Evolutionary conservation across 1,139 yeast species (phyloP).

Genomic region (Sporopachydermia cereana): DNA sequence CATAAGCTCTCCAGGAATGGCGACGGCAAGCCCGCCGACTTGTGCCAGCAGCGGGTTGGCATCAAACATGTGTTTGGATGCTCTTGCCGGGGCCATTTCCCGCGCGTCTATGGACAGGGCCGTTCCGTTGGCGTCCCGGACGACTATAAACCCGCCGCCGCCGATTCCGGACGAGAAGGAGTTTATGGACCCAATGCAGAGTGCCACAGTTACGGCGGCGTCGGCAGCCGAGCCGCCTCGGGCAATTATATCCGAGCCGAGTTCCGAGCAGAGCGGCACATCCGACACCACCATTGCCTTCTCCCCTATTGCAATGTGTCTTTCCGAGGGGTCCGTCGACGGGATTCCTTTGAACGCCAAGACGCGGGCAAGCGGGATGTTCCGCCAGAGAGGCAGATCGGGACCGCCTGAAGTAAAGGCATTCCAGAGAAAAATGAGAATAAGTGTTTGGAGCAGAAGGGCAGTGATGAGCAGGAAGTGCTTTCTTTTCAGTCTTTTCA

Average conservation of each 20-base stretch:
- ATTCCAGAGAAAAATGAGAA: no score
- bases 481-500: no score
- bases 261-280: conserved; percentile 53
- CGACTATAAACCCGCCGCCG: conserved; percentile 75
- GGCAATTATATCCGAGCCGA: conserved; percentile 51
- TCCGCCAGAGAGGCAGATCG: neutral
- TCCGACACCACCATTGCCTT: conserved; percentile 72
- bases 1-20: conserved; percentile 79
- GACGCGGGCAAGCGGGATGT: neutral
- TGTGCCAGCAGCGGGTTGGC: conserved; percentile 37
- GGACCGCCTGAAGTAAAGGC: no score
- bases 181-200: conserved; percentile 78
- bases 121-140: conserved; percentile 33
- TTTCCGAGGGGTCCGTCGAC: conserved; percentile 23
- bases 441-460: no score
- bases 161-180: conserved; percentile 87
- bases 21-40: conserved; percentile 78
- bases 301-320: conserved; percentile 26
- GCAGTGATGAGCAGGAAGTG: no score
- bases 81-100: conserved; percentile 67
- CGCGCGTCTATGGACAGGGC: conserved; percentile 71
- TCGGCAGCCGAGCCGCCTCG: conserved; percentile 78
- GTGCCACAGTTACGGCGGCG: conserved; percentile 79
- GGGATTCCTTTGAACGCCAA: neutral
- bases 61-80: conserved; percentile 57